Percentiles rank a stretch among this genome's conserved stretches.
These are phyloP conservation scores for Salix purpurea DNA, from an alignment of 345 rosid genomes.

Conservation along the genomic window DNA sequence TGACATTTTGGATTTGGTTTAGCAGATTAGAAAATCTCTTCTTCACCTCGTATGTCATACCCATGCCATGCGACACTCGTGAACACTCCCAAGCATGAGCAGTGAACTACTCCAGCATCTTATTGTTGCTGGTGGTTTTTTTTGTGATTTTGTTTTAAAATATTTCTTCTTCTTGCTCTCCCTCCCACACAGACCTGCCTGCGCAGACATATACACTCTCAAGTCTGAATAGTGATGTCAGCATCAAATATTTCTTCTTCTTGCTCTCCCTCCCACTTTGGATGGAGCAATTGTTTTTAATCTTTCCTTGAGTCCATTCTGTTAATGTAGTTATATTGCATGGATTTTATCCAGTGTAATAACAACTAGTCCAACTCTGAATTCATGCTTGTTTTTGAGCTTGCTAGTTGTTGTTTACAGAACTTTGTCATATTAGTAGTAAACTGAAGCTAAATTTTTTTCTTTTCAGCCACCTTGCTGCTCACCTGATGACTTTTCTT, in stretches of 20 bases:
- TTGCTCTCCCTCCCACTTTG: too few species aligned
- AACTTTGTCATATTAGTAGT: background rate
- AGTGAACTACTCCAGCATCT: background rate
- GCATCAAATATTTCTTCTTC: too few species aligned
- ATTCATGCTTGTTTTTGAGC: background rate
- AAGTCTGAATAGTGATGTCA: too few species aligned
- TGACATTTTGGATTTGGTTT: background rate
- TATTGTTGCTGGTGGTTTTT: background rate
- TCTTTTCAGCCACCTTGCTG: conserved; percentile 83
- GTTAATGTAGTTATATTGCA: background rate
- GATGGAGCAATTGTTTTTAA: background rate
- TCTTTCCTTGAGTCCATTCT: background rate
- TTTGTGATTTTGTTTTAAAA: background rate
- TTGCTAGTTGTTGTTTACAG: background rate
- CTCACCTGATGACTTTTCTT: conserved; percentile 60
- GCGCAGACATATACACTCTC: too few species aligned
- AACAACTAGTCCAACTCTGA: background rate
- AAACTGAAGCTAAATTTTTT: background rate
- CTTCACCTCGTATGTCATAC: background rate
- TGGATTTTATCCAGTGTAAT: background rate
- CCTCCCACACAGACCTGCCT: too few species aligned
- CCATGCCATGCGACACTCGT: background rate
- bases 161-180: too few species aligned
- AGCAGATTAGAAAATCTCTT: background rate
- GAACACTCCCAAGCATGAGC: background rate